Percentiles rank a stretch among this genome's conserved stretches.
These are phyloP conservation scores for Hypocreales sp. DNA, from an alignment of 2,329 filamentous ascomycete genomes.

Conservation along the genomic window DNA sequence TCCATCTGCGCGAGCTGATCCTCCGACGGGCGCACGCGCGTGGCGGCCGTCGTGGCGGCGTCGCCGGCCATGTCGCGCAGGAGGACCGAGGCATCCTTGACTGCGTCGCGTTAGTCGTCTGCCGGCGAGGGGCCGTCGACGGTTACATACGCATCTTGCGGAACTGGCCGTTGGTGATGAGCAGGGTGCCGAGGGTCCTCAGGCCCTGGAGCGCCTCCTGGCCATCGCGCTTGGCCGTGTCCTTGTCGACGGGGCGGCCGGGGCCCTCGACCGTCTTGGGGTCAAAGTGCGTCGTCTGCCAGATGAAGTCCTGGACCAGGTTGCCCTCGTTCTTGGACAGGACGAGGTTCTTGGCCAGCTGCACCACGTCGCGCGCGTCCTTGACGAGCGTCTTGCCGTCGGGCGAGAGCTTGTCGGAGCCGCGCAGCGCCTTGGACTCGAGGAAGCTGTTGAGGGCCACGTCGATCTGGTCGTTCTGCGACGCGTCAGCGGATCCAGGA, in stretches of 20 bases:
- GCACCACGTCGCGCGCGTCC: slow-evolving; percentile 66
- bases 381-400: slow-evolving; percentile 69
- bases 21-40: slow-evolving; percentile 59
- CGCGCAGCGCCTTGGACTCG: slow-evolving; percentile 50
- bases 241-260: slow-evolving; percentile 55
- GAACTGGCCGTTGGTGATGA: slow-evolving; percentile 95
- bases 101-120: slow-evolving; percentile 15
- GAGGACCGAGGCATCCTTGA: slow-evolving; percentile 67
- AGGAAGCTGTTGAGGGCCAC: slow-evolving; percentile 83
- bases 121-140: too few species aligned
- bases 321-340: slow-evolving; percentile 93
- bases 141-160: slow-evolving; percentile 60
- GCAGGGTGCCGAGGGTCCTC: slow-evolving; percentile 70
- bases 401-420: slow-evolving; percentile 57
- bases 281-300: slow-evolving; percentile 69
- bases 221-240: slow-evolving; percentile 66
- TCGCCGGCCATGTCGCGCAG: slow-evolving; percentile 86
- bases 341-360: slow-evolving; percentile 70
- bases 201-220: slow-evolving; percentile 73
- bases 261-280: slow-evolving; percentile 46
- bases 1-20: slow-evolving; percentile 68
- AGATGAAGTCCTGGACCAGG: slow-evolving; percentile 91
- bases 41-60: slow-evolving; percentile 65
- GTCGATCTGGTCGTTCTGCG: slow-evolving; percentile 86
- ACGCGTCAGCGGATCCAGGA: not conserved